Evolutionary conservation across 176 grass and related monocot species (phyloP).

Genomic region (Otatea glauca): DNA sequence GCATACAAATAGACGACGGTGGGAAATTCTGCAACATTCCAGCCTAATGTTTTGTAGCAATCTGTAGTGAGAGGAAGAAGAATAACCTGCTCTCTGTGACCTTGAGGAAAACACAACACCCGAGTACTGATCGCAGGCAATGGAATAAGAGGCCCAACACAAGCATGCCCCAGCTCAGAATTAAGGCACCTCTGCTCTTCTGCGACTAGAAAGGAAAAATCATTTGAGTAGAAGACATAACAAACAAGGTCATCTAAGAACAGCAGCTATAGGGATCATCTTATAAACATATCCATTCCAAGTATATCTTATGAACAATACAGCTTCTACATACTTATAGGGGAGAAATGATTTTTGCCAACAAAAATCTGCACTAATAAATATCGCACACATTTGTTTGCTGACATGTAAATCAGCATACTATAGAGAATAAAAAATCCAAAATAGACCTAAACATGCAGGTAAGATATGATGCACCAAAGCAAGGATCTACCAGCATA

Average conservation of each 20-base stretch:
- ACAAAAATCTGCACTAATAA: conserved; percentile 15
- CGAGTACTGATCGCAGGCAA: conserved; percentile 64
- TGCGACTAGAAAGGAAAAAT: conserved; percentile 43
- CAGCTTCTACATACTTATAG: neutral
- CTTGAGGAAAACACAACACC: conserved; percentile 88
- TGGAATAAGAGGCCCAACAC: conserved; percentile 74
- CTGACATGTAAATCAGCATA: conserved; percentile 5
- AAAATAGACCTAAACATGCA: too few species aligned
- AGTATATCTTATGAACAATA: neutral
- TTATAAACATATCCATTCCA: neutral
- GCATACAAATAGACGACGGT: neutral
- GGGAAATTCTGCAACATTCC: conserved; percentile 20
- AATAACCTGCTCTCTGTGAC: conserved; percentile 80
- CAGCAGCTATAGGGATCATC: conserved; percentile 15
- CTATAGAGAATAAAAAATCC: neutral
- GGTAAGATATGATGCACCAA: too few species aligned
- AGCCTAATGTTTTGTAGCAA: neutral
- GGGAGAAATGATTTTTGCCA: neutral
- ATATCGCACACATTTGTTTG: conserved; percentile 13
- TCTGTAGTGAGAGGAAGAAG: conserved; percentile 32
- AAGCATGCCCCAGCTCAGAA: conserved; percentile 86
- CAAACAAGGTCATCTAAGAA: conserved; percentile 6
- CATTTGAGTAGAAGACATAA: conserved; percentile 25
- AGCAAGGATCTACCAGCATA: neutral
- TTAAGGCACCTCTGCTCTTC: conserved; percentile 73